phyloP scores from a whole-genome alignment of 2,329 filamentous ascomycete genomes.

The Botryotinia calthae region DNA sequence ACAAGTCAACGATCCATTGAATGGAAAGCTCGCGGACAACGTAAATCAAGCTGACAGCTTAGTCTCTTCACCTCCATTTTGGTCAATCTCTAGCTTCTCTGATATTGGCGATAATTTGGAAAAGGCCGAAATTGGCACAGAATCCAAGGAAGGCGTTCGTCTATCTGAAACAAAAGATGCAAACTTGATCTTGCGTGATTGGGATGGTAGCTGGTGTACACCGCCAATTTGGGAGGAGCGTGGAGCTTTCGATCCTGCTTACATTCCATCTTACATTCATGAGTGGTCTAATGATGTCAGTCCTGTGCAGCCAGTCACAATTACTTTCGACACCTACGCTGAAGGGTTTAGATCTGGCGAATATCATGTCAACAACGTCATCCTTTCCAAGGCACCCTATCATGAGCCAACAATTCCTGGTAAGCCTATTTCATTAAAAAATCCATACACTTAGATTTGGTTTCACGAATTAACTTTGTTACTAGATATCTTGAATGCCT shows the following conservation, averaged over 20 bases:
- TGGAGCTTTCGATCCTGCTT: constrained; percentile 28
- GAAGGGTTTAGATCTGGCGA: constrained; percentile 26
- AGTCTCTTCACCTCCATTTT: constrained; percentile 9
- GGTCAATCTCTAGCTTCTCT: constrained; percentile 16
- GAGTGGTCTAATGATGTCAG: constrained; percentile 31
- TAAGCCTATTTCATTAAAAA: constrained; percentile 19
- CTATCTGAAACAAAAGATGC: constrained; percentile 28
- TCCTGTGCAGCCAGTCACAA: constrained; percentile 15
- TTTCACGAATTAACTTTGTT: not conserved
- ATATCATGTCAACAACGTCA: constrained; percentile 23
- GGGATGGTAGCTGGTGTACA: constrained; percentile 30
- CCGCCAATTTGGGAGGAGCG: constrained; percentile 35
- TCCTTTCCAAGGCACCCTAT: constrained; percentile 17
- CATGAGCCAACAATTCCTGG: constrained; percentile 30
- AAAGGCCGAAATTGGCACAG: constrained; percentile 1
- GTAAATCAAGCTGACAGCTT: constrained; percentile 3
- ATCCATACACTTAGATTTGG: not conserved
- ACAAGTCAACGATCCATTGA: not conserved
- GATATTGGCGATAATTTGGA: constrained; percentile 24
- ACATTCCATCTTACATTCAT: constrained; percentile 31
- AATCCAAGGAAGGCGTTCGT: constrained; percentile 25
- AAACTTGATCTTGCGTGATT: constrained; percentile 28
- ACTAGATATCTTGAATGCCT: constrained; percentile 28
- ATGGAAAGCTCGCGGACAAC: not conserved
- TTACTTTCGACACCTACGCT: not conserved